Conservation (phyloP, 345 rosid genomes). For the Citrus australasica region DNA sequence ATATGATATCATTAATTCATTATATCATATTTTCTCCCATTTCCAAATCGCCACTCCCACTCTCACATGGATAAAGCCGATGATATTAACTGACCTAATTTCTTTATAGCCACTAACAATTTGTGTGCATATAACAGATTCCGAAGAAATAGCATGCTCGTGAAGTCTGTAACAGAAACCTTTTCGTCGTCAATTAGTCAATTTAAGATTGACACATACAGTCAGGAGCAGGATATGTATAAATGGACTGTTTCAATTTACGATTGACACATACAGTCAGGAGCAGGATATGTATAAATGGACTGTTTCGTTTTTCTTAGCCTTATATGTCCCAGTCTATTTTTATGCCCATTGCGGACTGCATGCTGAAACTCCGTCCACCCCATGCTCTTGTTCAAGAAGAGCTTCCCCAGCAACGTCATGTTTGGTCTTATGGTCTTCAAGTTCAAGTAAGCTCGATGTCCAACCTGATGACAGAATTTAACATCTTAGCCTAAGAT, state of each 20-base stretch:
- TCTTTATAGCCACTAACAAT: no score
- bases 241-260: conserved; percentile 64
- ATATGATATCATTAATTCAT: no score
- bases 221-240: conserved; percentile 91
- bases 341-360: conserved; percentile 66
- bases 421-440: conserved; percentile 94
- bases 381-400: conserved; percentile 70
- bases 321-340: conserved; percentile 76
- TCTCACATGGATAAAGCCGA: no score
- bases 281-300: conserved; percentile 90
- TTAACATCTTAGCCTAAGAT: background rate
- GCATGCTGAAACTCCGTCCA: conserved; percentile 79
- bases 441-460: conserved; percentile 67
- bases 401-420: conserved; percentile 70
- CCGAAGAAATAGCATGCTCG: no score
- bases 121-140: no score
- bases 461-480: conserved; percentile 49
- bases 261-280: conserved; percentile 86
- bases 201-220: conserved; percentile 69
- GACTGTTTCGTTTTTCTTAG: conserved; percentile 76
- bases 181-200: background rate
- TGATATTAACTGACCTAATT: no score
- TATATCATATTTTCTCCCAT: no score
- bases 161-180: no score
- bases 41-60: no score